Percentiles rank a stretch among this genome's conserved stretches.
Conservation (phyloP, 495 filamentous ascomycete genomes). For the Talaromyces borbonicus region DNA sequence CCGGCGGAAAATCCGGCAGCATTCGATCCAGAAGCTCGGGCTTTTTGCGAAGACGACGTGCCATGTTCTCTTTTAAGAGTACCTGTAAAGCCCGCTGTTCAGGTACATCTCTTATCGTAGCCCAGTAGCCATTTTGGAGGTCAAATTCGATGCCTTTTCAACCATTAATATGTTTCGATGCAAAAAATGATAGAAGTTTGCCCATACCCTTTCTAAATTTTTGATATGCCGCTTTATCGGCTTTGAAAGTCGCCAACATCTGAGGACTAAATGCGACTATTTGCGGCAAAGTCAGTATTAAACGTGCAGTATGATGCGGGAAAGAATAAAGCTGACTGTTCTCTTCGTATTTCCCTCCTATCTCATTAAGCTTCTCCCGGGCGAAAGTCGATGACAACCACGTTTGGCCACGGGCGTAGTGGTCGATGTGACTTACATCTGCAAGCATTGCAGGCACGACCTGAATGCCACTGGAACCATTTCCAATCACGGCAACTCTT, state of each 20-base stretch:
- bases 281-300: neutral
- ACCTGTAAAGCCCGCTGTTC: conserved; percentile 26
- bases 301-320: neutral
- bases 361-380: conserved; percentile 20
- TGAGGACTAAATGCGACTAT: conserved; percentile 28
- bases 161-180: neutral
- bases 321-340: conserved; percentile 21
- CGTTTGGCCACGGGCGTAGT: conserved; percentile 30
- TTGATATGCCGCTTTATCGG: conserved; percentile 26
- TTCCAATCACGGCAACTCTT: conserved; percentile 44
- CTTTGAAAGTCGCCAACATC: conserved; percentile 37
- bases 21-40: conserved; percentile 25
- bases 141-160: conserved; percentile 32
- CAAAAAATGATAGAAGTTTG: neutral
- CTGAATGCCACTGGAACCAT: conserved; percentile 43
- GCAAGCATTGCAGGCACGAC: conserved; percentile 53
- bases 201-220: conserved; percentile 33
- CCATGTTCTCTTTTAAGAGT: conserved; percentile 33
- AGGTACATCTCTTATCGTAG: conserved; percentile 25
- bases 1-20: conserved; percentile 35
- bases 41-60: conserved; percentile 25
- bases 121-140: conserved; percentile 37
- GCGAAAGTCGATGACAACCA: conserved; percentile 38
- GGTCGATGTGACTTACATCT: conserved; percentile 35
- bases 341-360: conserved; percentile 16